Percentiles rank a stretch among this genome's conserved stretches.
phyloP scores from a whole-genome alignment of 352 stramenopile genomes.

The Paralagenidium karlingii region DNA sequence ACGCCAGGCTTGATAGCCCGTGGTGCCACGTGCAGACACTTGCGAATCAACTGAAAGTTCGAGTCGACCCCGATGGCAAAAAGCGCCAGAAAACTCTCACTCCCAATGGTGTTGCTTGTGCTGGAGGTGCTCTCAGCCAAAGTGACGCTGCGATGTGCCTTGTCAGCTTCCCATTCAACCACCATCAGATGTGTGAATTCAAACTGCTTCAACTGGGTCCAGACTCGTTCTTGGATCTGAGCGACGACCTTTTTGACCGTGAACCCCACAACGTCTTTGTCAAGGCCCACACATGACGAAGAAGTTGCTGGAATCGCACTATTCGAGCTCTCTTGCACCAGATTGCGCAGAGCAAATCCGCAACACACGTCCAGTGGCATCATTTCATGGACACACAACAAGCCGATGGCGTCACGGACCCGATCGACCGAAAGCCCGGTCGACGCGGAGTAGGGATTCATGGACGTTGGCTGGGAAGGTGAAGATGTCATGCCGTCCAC shows the following conservation, averaged over 20 bases:
- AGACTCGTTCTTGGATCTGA: conserved; percentile 26
- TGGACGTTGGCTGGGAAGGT: conserved; percentile 8
- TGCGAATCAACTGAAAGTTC: conserved; percentile 47
- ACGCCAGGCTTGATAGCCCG: no score
- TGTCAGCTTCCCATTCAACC: conserved; percentile 24
- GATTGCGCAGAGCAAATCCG: conserved; percentile 35
- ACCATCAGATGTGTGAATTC: conserved; percentile 49
- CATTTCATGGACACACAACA: conserved; percentile 55
- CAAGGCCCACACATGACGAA: conserved; percentile 23
- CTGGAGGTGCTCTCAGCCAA: not conserved
- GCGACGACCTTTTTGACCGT: conserved; percentile 43
- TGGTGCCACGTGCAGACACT: conserved; percentile 38
- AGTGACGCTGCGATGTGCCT: not conserved
- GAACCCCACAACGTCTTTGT: conserved; percentile 23
- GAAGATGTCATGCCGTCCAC: no score
- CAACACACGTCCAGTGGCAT: conserved; percentile 52
- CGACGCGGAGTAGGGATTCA: not conserved
- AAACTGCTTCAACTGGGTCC: conserved; percentile 39
- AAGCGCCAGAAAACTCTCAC: conserved; percentile 18
- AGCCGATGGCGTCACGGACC: conserved; percentile 41
- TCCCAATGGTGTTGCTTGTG: not conserved
- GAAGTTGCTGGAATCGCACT: conserved; percentile 21
- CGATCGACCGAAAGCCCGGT: no score
- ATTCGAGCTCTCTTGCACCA: conserved; percentile 42
- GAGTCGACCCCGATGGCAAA: conserved; percentile 50